Conservation (phyloP, 73 alveolate species). For the Paramecium tetraurelia region DNA sequence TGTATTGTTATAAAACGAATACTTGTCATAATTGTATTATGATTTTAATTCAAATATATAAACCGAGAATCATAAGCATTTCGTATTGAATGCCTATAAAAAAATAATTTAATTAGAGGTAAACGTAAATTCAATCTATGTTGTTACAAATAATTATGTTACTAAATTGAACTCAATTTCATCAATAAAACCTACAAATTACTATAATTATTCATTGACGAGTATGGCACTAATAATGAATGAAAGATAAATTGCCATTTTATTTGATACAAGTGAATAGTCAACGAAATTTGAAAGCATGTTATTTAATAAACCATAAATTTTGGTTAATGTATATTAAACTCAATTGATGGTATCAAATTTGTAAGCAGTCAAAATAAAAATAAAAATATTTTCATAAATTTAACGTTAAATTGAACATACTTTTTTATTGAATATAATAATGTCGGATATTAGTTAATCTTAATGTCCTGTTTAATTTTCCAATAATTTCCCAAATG, state of each 20-base stretch:
- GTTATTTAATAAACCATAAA: not conserved
- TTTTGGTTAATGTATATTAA: not conserved
- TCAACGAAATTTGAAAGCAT: not conserved
- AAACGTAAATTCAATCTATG: not conserved
- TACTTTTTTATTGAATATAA: not conserved
- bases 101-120: not conserved
- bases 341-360: not conserved
- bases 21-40: not conserved
- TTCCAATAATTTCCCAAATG: not conserved
- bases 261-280: not conserved
- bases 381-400: not conserved
- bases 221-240: not conserved
- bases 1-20: not conserved
- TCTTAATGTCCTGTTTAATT: not conserved
- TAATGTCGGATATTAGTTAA: not conserved
- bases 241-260: not conserved
- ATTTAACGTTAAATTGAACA: not conserved
- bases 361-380: not conserved
- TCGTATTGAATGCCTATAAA: not conserved
- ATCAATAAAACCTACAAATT: not conserved
- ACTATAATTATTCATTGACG: not conserved
- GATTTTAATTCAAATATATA: not conserved
- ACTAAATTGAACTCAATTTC: not conserved
- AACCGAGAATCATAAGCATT: not conserved
- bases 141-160: not conserved